Evolutionary conservation across 257 asterid species (phyloP).

Genomic region (Coffea eugenioides): DNA sequence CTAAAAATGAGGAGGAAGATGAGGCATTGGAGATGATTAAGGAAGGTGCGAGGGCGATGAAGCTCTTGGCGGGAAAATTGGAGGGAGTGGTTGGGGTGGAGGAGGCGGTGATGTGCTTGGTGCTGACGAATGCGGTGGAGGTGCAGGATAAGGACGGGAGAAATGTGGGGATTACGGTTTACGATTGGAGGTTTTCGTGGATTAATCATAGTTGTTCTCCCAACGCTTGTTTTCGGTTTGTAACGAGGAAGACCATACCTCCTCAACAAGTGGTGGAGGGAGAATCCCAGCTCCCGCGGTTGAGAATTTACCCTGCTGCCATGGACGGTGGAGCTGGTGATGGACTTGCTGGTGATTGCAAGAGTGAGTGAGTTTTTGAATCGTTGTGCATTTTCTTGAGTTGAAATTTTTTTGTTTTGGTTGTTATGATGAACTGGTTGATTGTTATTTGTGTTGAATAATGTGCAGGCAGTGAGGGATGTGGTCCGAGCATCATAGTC

Average conservation of each 20-base stretch:
- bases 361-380: not conserved
- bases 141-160: conserved; percentile 52
- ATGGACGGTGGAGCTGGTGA: conserved; percentile 4
- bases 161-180: conserved; percentile 63
- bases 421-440: not conserved
- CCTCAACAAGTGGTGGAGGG: not conserved
- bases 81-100: conserved; percentile 23
- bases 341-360: not conserved
- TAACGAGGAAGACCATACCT: not conserved
- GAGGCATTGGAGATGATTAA: conserved; percentile 37
- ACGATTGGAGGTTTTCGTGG: conserved; percentile 67
- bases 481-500: conserved; percentile 61
- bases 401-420: conserved; percentile 10
- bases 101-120: conserved; percentile 67
- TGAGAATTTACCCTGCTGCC: conserved; percentile 40
- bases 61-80: conserved; percentile 34
- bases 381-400: not conserved
- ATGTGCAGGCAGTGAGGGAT: conserved; percentile 41
- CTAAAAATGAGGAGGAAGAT: conserved; percentile 1
- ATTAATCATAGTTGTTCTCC: conserved; percentile 90
- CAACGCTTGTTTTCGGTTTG: conserved; percentile 61
- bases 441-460: no score
- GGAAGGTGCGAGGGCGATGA: conserved; percentile 45
- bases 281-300: not conserved
- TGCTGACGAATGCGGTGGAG: conserved; percentile 71